These are phyloP conservation scores for Aspergillus sparsus DNA, from an alignment of 495 filamentous ascomycete genomes.

Conservation along the genomic window DNA sequence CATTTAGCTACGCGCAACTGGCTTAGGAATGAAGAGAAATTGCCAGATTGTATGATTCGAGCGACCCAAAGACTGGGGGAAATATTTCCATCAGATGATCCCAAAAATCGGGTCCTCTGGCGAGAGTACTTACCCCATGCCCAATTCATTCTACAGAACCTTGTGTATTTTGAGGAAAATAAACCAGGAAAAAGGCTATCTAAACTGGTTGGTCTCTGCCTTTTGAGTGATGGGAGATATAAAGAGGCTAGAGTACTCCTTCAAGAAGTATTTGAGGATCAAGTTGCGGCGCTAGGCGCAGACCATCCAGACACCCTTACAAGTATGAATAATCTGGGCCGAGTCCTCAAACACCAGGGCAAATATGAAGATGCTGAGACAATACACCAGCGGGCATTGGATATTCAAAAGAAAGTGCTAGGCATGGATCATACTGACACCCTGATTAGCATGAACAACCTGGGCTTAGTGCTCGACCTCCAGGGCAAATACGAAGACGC, in stretches of 20 bases:
- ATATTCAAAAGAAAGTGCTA: neutral
- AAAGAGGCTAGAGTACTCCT: neutral
- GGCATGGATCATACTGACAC: neutral
- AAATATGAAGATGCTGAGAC: neutral
- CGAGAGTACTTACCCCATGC: constrained; percentile 33
- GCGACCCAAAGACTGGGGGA: neutral
- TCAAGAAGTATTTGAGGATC: neutral
- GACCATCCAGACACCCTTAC: neutral
- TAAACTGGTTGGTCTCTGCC: neutral
- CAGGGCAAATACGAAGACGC: neutral
- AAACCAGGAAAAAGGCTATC: too few species aligned
- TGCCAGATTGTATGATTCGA: constrained; percentile 14
- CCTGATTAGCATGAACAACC: neutral
- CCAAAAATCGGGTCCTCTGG: constrained; percentile 30
- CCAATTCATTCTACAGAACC: neutral
- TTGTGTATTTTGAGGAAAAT: too few species aligned
- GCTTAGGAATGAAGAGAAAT: constrained; percentile 24
- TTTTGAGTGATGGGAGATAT: neutral
- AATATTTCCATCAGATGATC: constrained; percentile 27
- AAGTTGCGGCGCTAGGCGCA: neutral
- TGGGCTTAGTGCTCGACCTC: neutral
- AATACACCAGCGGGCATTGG: neutral
- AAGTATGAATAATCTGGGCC: neutral
- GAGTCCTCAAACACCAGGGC: neutral
- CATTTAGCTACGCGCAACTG: constrained; percentile 38